Conservation (phyloP, 73 alveolate genomes). For the Blepharisma stoltei region DNA sequence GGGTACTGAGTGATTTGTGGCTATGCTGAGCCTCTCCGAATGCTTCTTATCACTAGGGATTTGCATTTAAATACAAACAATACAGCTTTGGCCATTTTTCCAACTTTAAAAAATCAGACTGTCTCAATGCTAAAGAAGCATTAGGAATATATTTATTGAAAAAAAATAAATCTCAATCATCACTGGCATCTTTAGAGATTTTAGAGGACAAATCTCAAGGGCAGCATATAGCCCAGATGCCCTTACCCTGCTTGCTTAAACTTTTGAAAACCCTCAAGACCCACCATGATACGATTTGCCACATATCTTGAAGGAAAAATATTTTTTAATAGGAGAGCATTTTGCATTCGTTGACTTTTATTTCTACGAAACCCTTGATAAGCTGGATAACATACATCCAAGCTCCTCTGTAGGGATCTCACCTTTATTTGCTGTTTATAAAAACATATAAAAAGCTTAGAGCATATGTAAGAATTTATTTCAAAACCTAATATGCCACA, state of each 20-base stretch:
- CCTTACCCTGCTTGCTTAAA: conserved; percentile 25
- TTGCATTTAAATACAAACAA: conserved; percentile 27
- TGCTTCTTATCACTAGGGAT: conserved; percentile 30
- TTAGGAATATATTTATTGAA: conserved; percentile 21
- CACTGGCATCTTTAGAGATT: conserved; percentile 34
- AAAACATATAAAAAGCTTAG: too few relatives aligned
- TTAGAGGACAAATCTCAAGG: background rate
- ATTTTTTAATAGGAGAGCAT: conserved; percentile 35
- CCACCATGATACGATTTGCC: background rate
- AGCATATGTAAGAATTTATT: too few relatives aligned
- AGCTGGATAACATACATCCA: background rate
- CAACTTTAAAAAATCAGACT: background rate
- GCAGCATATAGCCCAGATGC: conserved; percentile 6
- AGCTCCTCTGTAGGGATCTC: too few relatives aligned
- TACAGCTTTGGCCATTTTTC: conserved; percentile 34
- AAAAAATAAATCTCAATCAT: conserved; percentile 2
- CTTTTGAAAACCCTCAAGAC: background rate
- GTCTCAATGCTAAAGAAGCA: conserved; percentile 32
- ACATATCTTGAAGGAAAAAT: conserved; percentile 27
- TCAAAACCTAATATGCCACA: too few relatives aligned
- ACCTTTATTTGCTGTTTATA: too few relatives aligned
- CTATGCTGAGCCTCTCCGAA: conserved; percentile 42
- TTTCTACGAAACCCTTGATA: conserved; percentile 36
- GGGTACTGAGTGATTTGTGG: conserved; percentile 54
- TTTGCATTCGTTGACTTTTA: conserved; percentile 32